Conservation (phyloP, 202 grass and related monocot genomes). For the Panicum hallii region DNA sequence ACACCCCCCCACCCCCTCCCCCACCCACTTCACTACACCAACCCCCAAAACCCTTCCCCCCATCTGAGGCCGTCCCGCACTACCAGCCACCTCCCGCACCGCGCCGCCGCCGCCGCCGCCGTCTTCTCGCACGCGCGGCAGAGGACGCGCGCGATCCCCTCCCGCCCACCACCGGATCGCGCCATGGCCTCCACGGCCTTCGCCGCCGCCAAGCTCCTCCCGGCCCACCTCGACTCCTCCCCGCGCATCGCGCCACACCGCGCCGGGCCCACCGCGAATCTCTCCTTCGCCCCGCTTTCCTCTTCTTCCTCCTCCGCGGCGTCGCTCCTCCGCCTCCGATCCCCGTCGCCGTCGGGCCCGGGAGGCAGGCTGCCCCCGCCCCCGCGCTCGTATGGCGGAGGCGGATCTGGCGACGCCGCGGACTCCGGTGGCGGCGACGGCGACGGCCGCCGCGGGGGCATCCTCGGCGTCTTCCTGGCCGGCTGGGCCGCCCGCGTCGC, state of each 20-base stretch:
- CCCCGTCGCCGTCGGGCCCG: conserved; percentile 48
- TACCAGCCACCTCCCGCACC: neutral
- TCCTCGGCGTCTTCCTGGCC: conserved; percentile 76
- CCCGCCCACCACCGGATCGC: conserved; percentile 20
- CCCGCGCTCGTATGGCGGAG: conserved; percentile 57
- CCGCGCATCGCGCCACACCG: conserved; percentile 40
- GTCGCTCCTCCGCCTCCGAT: conserved; percentile 48
- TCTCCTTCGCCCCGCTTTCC: conserved; percentile 47
- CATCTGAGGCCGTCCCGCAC: neutral
- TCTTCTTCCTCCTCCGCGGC: conserved; percentile 21
- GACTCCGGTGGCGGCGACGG: conserved; percentile 25
- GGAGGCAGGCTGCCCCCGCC: conserved; percentile 55
- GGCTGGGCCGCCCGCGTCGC: conserved; percentile 89
- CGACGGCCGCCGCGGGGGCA: conserved; percentile 35
- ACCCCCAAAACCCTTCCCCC: conserved; percentile 35
- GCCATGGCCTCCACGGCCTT: conserved; percentile 77
- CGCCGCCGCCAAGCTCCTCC: conserved; percentile 46
- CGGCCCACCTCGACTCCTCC: conserved; percentile 50
- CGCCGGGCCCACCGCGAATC: conserved; percentile 47
- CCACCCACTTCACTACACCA: neutral
- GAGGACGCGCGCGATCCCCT: conserved; percentile 11
- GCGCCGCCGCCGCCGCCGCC: conserved; percentile 32
- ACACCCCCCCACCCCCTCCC: too few relatives aligned
- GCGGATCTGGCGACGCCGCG: conserved; percentile 57
- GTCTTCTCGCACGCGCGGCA: neutral